Evolutionary conservation across 2,329 filamentous ascomycete species (phyloP).

Genomic region (Epicoccum nigrum): DNA sequence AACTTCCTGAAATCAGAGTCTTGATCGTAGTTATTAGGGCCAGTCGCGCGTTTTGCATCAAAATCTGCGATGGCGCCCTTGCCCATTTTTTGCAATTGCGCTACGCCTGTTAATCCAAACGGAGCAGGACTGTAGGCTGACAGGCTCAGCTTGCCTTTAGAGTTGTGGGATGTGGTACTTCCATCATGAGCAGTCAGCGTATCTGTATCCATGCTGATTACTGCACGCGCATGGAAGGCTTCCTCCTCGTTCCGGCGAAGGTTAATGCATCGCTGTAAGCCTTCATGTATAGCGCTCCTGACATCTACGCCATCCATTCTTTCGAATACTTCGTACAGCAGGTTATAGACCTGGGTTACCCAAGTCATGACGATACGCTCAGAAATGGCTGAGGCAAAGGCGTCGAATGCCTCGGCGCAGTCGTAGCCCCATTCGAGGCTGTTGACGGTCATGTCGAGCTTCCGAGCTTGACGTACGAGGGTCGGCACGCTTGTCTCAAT

Average conservation of each 20-base stretch:
- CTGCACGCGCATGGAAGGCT: background rate
- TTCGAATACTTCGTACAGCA: conserved; percentile 18
- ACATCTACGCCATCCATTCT: conserved; percentile 14
- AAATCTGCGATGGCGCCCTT: background rate
- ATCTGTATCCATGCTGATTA: background rate
- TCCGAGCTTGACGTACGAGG: conserved; percentile 19
- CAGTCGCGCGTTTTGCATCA: background rate
- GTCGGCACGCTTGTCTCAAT: background rate
- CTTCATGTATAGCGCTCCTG: conserved; percentile 19
- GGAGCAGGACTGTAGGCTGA: background rate
- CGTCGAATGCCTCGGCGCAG: conserved; percentile 14
- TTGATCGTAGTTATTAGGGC: background rate
- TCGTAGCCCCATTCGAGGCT: conserved; percentile 27
- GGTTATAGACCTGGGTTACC: conserved; percentile 21
- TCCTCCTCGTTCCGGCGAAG: conserved; percentile 4
- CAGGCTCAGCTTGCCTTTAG: background rate
- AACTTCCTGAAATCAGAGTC: background rate
- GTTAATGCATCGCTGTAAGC: conserved; percentile 17
- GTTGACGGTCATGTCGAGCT: conserved; percentile 29
- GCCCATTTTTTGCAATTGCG: background rate
- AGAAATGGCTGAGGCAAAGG: conserved; percentile 6
- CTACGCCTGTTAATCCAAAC: background rate
- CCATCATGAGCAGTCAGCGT: background rate
- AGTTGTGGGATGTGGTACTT: background rate
- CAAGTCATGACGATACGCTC: conserved; percentile 21